Evolutionary conservation across 257 asterid species (phyloP).

Genomic region (Coffea canephora): DNA sequence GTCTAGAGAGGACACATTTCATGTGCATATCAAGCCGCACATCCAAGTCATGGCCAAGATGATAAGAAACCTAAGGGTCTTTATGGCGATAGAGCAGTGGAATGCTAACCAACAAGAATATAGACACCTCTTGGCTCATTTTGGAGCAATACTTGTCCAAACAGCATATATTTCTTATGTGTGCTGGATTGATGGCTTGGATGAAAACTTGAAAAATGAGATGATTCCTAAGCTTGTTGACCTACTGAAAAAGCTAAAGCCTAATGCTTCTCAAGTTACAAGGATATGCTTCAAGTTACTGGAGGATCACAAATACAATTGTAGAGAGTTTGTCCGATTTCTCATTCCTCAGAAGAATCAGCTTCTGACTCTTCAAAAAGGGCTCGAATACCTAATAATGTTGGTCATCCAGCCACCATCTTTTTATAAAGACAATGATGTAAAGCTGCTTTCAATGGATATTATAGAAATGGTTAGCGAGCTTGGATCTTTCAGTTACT

Average conservation of each 20-base stretch:
- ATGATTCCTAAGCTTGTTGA: not conserved
- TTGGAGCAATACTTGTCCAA: not conserved
- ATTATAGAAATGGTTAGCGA: not conserved
- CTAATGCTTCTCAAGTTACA: not conserved
- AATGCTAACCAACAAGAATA: not conserved
- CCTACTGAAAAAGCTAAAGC: not conserved
- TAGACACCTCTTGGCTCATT: not conserved
- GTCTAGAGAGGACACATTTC: not conserved
- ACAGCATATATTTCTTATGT: not conserved
- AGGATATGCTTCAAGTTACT: not conserved
- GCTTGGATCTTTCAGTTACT: not conserved
- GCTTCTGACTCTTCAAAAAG: not conserved
- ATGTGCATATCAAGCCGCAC: not conserved
- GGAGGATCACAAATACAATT: not conserved
- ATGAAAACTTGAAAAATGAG: not conserved
- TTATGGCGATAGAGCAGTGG: not conserved
- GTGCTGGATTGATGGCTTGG: not conserved
- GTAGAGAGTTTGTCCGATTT: not conserved
- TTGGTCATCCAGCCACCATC: not conserved
- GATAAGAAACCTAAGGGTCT: not conserved
- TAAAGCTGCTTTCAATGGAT: not conserved
- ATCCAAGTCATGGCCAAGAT: not conserved
- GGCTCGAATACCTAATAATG: not conserved
- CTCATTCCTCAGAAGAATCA: not conserved
- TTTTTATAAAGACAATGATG: not conserved